Conservation (phyloP, 164 flowering plant genomes). For the Chloranthus sessilifolius region DNA sequence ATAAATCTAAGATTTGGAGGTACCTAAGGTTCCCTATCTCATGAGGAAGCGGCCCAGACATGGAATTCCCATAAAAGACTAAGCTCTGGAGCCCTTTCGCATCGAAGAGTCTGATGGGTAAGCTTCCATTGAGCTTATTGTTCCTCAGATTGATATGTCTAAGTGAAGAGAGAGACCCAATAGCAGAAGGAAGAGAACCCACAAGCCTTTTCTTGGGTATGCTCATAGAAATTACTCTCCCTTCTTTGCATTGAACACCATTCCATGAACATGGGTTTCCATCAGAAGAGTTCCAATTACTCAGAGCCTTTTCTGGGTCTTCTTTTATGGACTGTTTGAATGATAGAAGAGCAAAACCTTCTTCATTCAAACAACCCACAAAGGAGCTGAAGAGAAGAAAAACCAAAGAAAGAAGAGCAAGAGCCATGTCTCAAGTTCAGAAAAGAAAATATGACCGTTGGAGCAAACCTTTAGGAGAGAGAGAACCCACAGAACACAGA, state of each 20-base stretch:
- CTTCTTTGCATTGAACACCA: conserved; percentile 68
- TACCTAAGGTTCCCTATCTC: conserved; percentile 52
- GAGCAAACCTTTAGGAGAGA: too few species aligned
- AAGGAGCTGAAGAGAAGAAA: conserved; percentile 33
- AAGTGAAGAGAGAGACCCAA: conserved; percentile 59
- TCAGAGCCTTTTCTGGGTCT: conserved; percentile 58
- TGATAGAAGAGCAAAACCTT: conserved; percentile 56
- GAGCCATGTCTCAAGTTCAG: conserved; percentile 21
- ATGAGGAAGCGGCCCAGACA: conserved; percentile 60
- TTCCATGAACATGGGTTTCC: conserved; percentile 79
- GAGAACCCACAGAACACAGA: too few species aligned
- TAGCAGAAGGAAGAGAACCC: conserved; percentile 55
- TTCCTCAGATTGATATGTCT: conserved; percentile 74
- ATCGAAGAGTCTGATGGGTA: conserved; percentile 50
- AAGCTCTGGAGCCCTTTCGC: conserved; percentile 65
- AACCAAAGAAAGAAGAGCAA: conserved; percentile 26
- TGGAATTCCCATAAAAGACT: conserved; percentile 67
- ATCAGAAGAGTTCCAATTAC: conserved; percentile 74
- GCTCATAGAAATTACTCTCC: conserved; percentile 55
- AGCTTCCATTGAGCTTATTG: conserved; percentile 50
- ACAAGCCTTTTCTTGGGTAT: conserved; percentile 65
- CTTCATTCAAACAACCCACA: conserved; percentile 49
- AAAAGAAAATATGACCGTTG: conserved; percentile 22
- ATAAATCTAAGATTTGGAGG: conserved; percentile 71
- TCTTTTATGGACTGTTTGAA: conserved; percentile 42